Percentiles rank a stretch among this genome's conserved stretches.
Conservation (phyloP, 805 yeast genomes). For the Sugiyamaella marilandica region DNA sequence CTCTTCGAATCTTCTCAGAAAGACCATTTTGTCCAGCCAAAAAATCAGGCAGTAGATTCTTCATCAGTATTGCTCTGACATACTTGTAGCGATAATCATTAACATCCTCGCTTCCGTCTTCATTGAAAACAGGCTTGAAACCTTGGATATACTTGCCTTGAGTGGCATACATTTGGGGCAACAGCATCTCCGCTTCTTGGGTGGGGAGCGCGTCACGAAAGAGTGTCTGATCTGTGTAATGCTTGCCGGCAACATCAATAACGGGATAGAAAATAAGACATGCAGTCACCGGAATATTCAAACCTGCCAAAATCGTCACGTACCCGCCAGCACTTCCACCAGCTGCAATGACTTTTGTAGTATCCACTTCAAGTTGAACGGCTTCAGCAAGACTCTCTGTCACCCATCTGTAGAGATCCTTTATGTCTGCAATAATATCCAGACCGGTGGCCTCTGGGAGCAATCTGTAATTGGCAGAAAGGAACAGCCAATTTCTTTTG, state of each 20-base stretch:
- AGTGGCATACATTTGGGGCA: not conserved
- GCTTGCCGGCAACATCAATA: not conserved
- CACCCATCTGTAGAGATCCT: not conserved
- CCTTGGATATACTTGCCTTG: not conserved
- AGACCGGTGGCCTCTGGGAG: constrained; percentile 1
- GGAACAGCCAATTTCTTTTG: not conserved
- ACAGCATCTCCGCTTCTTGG: not conserved
- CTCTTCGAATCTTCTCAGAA: not conserved
- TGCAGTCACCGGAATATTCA: not conserved
- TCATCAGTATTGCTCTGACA: constrained; percentile 7
- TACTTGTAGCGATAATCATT: constrained; percentile 2
- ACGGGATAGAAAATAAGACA: not conserved
- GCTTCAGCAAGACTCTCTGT: not conserved
- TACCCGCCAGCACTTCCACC: constrained; percentile 9
- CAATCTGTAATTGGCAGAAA: constrained; percentile 6
- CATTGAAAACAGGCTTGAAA: not conserved
- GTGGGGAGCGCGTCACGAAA: not conserved
- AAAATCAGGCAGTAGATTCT: constrained; percentile 2
- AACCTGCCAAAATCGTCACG: not conserved
- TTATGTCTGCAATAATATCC: not conserved
- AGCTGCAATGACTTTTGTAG: constrained; percentile 1
- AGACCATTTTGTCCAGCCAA: not conserved
- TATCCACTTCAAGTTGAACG: not conserved
- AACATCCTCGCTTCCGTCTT: constrained; percentile 4
- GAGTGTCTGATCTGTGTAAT: not conserved